phyloP scores from a whole-genome alignment of 345 rosid species.

The Clarkia xantiana region DNA sequence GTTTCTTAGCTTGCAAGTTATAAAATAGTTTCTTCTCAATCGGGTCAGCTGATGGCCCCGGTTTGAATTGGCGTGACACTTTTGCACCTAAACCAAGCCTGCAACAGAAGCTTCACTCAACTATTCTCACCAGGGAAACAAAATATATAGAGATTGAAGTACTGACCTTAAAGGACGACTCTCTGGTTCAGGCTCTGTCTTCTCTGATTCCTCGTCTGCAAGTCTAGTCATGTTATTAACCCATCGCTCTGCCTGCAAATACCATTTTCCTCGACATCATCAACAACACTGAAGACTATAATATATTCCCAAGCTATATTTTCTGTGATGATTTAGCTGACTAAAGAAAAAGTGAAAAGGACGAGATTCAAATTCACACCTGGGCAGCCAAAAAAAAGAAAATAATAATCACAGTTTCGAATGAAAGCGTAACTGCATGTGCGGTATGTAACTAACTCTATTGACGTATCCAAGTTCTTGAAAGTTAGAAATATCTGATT shows the following conservation, averaged over 20 bases:
- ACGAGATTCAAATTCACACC: too few species aligned
- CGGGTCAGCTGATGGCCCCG: not conserved
- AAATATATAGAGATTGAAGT: not conserved
- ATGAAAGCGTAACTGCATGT: too few species aligned
- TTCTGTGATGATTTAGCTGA: too few species aligned
- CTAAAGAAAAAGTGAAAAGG: too few species aligned
- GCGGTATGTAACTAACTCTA: too few species aligned
- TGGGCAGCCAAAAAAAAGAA: too few species aligned
- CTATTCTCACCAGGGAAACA: not conserved
- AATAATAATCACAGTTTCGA: too few species aligned
- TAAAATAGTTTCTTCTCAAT: not conserved
- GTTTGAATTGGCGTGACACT: constrained; percentile 2
- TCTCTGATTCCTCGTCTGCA: constrained; percentile 2
- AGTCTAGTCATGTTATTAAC: constrained; percentile 6
- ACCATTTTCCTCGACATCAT: not conserved
- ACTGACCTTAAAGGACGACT: constrained; percentile 5
- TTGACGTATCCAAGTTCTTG: too few species aligned
- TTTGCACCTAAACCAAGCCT: constrained; percentile 8
- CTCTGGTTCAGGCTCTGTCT: constrained; percentile 1
- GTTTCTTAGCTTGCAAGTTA: constrained; percentile 1
- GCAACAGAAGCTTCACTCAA: not conserved
- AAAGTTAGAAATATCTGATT: too few species aligned
- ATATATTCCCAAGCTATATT: too few species aligned
- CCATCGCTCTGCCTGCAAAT: constrained; percentile 7
- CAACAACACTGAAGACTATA: not conserved